Base-by-base conservation (phyloP, 208 protist species). In the Leishmania lainsoni region DNA sequence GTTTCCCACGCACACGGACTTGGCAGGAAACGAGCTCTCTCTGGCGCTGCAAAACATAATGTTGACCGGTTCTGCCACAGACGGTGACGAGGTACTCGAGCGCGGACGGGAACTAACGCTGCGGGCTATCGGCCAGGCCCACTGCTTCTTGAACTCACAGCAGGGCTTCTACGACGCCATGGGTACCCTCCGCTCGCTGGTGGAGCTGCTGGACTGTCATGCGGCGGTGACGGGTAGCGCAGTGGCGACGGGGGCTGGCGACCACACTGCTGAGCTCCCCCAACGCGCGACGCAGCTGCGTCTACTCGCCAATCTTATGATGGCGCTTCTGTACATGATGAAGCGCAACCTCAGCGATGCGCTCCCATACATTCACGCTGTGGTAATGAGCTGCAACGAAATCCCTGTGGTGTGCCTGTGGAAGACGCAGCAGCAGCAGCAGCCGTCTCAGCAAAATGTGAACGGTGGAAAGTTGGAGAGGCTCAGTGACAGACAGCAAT, bases 161-260 rank as follows among this genome's bases (percentile, higher is more conserved):
- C 78, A 91, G 29, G 78, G 87, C 42, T 88, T 91, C 70, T 89
- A 88, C 76, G 86, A 87, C 35, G 85, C 85, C 1, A 82, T 91
- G 78, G 88, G 88, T 42, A 81, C 81, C 17, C 85, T 91, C 56
- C 79, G 78, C 3, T 81, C 80, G n/a, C 52, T 91, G 71, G 54
- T 91, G 16, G 76, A 80, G 51, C 39, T 91, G 32, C 75, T 91
- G 61, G 80, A 91, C 63, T 78, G 78, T 54, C 68, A 88, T 51
- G 65, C 80, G 26, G 78, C 56, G 39, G 42, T 84, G 48, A 83
- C 78, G 9, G 87, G 79, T 71, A 69, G 80, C n/a, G 76, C 79
- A 5, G 72, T 59, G 32, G 76, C 54, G 26, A 83, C 79, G 42
- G 66, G 45, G 3, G 32, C 77, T 0, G 76, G 63, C 20, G 85